Evolutionary conservation across 305 asterid species (phyloP).

Genomic region (Fraxinus floribunda): DNA sequence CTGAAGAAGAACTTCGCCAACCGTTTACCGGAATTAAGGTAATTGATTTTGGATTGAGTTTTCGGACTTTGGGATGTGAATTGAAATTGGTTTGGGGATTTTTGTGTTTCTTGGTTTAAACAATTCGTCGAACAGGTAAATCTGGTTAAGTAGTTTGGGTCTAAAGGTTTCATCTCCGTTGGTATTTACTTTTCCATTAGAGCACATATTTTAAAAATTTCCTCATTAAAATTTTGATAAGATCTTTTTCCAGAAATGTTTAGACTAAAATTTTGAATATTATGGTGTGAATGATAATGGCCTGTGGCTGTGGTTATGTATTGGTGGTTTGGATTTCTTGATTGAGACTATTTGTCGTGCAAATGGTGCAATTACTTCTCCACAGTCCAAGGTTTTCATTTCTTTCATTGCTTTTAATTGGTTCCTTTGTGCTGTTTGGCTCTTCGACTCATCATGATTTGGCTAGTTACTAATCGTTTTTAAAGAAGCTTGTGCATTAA

Average conservation of each 20-base stretch:
- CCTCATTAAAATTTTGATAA: not conserved
- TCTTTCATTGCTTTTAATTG: not conserved
- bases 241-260: not conserved
- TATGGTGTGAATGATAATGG: not conserved
- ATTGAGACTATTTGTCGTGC: not conserved
- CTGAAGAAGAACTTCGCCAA: slow-evolving; percentile 55
- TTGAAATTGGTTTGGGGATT: not conserved
- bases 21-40: slow-evolving; percentile 84
- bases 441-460: not conserved
- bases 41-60: not conserved
- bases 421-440: not conserved
- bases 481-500: not conserved
- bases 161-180: not conserved
- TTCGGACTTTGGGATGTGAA: not conserved
- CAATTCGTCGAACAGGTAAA: slow-evolving; percentile 41
- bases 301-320: not conserved
- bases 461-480: not conserved
- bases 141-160: not conserved
- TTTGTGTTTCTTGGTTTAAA: slow-evolving; percentile 3
- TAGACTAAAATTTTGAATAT: not conserved
- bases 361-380: not conserved
- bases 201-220: not conserved
- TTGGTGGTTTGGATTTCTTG: not conserved
- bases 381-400: not conserved
- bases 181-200: not conserved